Evolutionary conservation across 345 rosid genomes (phyloP).

Genomic region (Lepidium didymum): DNA sequence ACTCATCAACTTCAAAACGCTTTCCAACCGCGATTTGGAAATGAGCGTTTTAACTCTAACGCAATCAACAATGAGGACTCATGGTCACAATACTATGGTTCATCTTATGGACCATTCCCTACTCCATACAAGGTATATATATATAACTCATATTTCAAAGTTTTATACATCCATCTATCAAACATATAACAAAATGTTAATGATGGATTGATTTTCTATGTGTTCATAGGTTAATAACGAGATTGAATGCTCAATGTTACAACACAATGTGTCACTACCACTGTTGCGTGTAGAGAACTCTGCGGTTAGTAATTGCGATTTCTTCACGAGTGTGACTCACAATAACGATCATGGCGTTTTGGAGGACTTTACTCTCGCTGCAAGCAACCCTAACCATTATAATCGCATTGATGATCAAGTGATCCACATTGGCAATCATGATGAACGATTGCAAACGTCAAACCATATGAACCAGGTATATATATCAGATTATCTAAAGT

Average conservation of each 20-base stretch:
- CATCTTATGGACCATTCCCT: conserved; percentile 21
- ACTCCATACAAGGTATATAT: conserved; percentile 15
- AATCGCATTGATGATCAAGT: conserved; percentile 25
- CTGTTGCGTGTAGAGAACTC: conserved; percentile 59
- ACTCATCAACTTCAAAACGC: conserved; percentile 25
- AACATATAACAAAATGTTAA: background rate
- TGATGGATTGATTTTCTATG: background rate
- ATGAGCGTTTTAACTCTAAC: conserved; percentile 19
- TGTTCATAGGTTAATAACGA: conserved; percentile 30
- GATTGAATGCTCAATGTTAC: conserved; percentile 27
- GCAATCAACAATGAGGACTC: conserved; percentile 12
- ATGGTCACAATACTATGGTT: conserved; percentile 18
- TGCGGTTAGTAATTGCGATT: conserved; percentile 29
- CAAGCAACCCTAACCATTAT: conserved; percentile 29
- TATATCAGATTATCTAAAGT: background rate
- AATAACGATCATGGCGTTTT: conserved; percentile 31
- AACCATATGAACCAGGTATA: conserved; percentile 55
- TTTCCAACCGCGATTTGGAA: conserved; percentile 20
- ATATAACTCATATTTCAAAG: background rate
- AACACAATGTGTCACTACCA: conserved; percentile 35
- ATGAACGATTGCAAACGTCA: conserved; percentile 49
- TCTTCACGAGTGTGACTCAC: conserved; percentile 24
- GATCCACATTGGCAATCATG: conserved; percentile 38
- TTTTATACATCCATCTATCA: background rate
- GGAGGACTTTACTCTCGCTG: conserved; percentile 48